Conservation (phyloP, 2,329 filamentous ascomycete genomes). For the Nannizzia gypsea region DNA sequence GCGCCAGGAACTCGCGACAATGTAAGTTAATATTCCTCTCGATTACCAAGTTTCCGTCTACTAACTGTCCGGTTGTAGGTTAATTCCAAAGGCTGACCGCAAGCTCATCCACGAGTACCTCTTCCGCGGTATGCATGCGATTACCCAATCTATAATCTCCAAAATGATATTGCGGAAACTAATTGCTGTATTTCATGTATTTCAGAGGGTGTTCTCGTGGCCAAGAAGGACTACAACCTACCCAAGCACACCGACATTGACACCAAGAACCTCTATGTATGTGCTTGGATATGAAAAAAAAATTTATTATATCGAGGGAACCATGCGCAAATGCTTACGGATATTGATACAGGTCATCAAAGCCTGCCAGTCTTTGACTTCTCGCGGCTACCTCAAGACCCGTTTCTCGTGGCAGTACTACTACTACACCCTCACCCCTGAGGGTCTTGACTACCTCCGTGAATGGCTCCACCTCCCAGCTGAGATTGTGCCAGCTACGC, state of each 20-base stretch:
- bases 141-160: not conserved
- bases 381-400: conserved; percentile 97
- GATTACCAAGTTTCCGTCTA: conserved; percentile 1
- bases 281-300: conserved; percentile 13
- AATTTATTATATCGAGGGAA: not conserved
- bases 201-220: conserved; percentile 72
- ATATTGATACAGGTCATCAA: conserved; percentile 60
- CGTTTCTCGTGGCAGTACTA: conserved; percentile 99
- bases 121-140: conserved; percentile 63
- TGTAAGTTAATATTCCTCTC: conserved; percentile 25
- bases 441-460: conserved; percentile 99
- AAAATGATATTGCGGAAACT: not conserved
- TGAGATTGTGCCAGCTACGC: conserved; percentile 97
- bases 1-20: conserved; percentile 44
- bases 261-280: conserved; percentile 94
- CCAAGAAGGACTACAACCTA: conserved; percentile 98
- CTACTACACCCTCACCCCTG: conserved; percentile 99
- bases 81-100: conserved; percentile 99
- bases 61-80: conserved; percentile 43
- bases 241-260: conserved; percentile 97
- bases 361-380: conserved; percentile 95
- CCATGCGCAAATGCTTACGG: conserved; percentile 6
- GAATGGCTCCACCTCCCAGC: conserved; percentile 99
- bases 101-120: conserved; percentile 99
- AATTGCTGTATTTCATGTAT: conserved; percentile 18